Base-by-base conservation (phyloP, 768 basidiomycete genomes). In the Cystobasidium ongulense region DNA sequence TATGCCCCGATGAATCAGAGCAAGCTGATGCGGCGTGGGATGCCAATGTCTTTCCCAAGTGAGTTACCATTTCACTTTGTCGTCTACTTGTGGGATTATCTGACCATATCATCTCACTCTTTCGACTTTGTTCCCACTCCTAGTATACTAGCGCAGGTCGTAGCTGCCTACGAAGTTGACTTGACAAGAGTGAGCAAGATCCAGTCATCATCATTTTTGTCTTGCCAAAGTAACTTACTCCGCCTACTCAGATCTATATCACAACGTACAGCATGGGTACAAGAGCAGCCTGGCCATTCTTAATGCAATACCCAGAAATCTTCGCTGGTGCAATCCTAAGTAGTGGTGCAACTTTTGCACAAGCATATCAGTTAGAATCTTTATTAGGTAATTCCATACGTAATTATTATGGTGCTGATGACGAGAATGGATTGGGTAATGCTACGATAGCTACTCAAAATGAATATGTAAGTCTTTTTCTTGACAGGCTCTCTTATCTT, bases 291-390 rank as follows among this genome's bases (percentile, higher is more conserved):
- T 54, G 50, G 53, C 25, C n/a, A 4, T 35, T 71, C 3, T 53
- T 71, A 13, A 54, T 57, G 68, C 31, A 31, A 27, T 36, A 71
- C 31, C 68, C 68, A 36, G 54, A 54, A 23, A 54, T 71, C 15
- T 71, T 71, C 41, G 68, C 68, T 10, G 68, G 68, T 54, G 33
- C 68, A 21, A 36, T 71, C 68, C 27, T 71, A 52, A 57, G 53
- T 29, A 59, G 53, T 36, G 68, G 68, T 8, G 53, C 31, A 36
- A 59, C 68, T 13, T 31, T 2, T 31, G 53, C 54, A 11, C 29
- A 29, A 35, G 33, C 31, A 8, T n/a, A 31, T 43, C 29, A 33
- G 29, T 54, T 71, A n/a, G 33, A 27, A n/a, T 17, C 29, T 35
- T 36, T 71, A 10, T 36, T 71, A 11, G 54, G 68, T 17, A 71